Evolutionary conservation across 2,329 filamentous ascomycete species (phyloP).

Genomic region (Ampelomyces quisqualis): DNA sequence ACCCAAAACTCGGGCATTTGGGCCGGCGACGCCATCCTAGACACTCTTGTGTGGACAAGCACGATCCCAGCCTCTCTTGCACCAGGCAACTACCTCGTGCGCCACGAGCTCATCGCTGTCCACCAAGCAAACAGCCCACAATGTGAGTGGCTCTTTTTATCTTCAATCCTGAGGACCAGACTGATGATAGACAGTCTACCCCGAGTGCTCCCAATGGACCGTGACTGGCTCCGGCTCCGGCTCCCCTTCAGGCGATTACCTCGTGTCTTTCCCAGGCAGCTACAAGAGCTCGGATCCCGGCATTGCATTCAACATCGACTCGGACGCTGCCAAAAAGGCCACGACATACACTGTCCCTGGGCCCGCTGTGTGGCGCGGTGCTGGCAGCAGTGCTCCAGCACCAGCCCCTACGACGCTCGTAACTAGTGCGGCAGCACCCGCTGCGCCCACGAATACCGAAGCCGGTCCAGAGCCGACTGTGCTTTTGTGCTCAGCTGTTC

Average conservation of each 20-base stretch:
- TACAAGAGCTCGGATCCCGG: conserved; percentile 49
- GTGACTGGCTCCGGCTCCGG: conserved; percentile 53
- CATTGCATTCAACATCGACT: conserved; percentile 42
- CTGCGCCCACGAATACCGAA: not conserved
- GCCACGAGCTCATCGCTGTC: conserved; percentile 59
- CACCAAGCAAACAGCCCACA: conserved; percentile 56
- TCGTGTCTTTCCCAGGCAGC: conserved; percentile 49
- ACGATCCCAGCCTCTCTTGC: conserved; percentile 52
- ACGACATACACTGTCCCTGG: conserved; percentile 33
- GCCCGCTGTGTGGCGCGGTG: conserved; percentile 29
- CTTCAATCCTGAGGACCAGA: no score
- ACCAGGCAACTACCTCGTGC: conserved; percentile 58
- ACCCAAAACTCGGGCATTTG: conserved; percentile 50
- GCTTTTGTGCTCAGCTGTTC: conserved; percentile 10
- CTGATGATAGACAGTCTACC: conserved; percentile 50
- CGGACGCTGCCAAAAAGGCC: conserved; percentile 24
- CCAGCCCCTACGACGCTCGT: conserved; percentile 20
- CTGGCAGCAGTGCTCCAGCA: conserved; percentile 9
- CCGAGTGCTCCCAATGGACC: conserved; percentile 58
- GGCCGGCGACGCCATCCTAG: conserved; percentile 51
- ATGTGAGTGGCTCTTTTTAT: conserved; percentile 28
- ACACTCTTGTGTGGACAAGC: conserved; percentile 52
- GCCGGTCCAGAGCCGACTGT: conserved; percentile 8
- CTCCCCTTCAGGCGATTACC: conserved; percentile 42
- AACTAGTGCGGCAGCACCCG: conserved; percentile 14